Conservation (phyloP, 257 asterid genomes). For the Primulina tabacum region DNA sequence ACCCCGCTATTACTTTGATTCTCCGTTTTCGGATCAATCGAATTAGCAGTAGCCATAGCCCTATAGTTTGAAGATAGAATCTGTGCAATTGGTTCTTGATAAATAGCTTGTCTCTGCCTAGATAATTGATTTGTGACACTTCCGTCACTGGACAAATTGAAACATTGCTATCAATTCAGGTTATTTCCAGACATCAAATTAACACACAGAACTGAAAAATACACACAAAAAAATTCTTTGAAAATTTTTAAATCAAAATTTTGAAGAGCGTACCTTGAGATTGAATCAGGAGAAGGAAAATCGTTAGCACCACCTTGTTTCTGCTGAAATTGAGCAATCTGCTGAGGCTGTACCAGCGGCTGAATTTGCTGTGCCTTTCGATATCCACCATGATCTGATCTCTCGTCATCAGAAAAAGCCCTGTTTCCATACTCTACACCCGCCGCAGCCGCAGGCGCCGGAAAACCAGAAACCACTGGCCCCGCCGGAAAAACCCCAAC, state of each 20-base stretch:
- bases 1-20: conserved; percentile 46
- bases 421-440: conserved; percentile 58
- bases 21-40: conserved; percentile 40
- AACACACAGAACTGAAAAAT: neutral
- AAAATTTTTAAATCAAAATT: conserved; percentile 1
- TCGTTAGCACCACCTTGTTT: conserved; percentile 50
- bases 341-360: conserved; percentile 49
- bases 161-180: conserved; percentile 25
- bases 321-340: conserved; percentile 52
- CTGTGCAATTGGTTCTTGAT: conserved; percentile 59
- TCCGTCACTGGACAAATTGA: conserved; percentile 58
- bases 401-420: conserved; percentile 65
- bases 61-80: conserved; percentile 42
- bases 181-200: conserved; percentile 16
- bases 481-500: conserved; percentile 38
- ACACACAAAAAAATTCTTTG: neutral
- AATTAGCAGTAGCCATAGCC: conserved; percentile 38
- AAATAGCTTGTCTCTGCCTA: conserved; percentile 59
- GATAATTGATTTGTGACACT: conserved; percentile 63
- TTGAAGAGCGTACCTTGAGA: conserved; percentile 58
- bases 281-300: conserved; percentile 82
- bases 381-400: conserved; percentile 71
- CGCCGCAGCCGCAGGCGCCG: conserved; percentile 34
- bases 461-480: conserved; percentile 37
- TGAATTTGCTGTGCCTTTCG: conserved; percentile 45